These are phyloP conservation scores for Backusella psychrophila DNA, from an alignment of 192 early-diverging fungal genomes.

Conservation along the genomic window DNA sequence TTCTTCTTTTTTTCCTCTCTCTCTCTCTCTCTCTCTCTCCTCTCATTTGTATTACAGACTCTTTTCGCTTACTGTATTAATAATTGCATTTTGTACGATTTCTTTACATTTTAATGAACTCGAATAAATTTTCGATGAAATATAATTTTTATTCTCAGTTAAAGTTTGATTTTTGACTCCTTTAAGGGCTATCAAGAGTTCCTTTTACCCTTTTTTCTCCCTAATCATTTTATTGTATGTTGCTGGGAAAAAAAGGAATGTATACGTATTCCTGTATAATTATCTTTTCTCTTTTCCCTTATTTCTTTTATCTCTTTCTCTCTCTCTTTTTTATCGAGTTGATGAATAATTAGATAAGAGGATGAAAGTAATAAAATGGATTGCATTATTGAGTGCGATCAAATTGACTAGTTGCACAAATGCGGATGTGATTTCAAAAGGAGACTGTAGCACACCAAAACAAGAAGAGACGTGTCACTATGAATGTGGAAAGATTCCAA, in stretches of 20 bases:
- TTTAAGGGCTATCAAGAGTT: neutral
- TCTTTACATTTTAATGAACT: neutral
- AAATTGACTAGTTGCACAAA: neutral
- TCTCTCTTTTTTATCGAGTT: neutral
- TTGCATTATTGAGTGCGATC: neutral
- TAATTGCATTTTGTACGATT: neutral
- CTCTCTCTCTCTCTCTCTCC: neutral
- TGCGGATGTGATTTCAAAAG: neutral
- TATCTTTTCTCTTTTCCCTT: neutral
- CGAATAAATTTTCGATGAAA: neutral
- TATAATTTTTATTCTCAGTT: neutral
- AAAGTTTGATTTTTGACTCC: neutral
- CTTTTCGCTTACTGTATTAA: neutral
- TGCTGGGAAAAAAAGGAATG: neutral
- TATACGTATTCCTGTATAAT: neutral
- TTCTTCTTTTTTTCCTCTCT: neutral
- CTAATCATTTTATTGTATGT: neutral
- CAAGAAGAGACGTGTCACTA: constrained; percentile 1
- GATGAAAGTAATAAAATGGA: neutral
- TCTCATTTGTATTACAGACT: neutral
- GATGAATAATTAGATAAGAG: neutral
- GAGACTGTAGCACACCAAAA: neutral
- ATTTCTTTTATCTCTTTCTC: neutral
- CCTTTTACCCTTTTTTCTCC: neutral
- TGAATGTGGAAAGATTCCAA: neutral